Base-by-base conservation (phyloP, 2,329 filamentous ascomycete genomes). In the Ilyonectria mors-panacis region DNA sequence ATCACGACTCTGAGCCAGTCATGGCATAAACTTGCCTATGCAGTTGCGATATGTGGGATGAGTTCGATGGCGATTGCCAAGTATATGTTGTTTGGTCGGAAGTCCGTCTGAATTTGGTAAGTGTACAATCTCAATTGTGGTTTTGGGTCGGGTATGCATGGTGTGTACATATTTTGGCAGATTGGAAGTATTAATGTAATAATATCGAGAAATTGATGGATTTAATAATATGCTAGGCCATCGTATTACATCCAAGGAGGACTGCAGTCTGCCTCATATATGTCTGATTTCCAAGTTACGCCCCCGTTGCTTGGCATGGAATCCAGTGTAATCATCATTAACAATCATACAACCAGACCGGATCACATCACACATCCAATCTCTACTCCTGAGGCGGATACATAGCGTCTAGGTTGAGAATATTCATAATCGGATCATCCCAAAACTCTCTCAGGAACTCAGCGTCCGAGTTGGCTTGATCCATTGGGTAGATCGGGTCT, bases 371-470 rank as follows among this genome's bases (percentile, higher is more conserved):
- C 58, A 59, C 56, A 4, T 39, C n/a, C 0, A 30, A 6, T 17
- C 45, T 23, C 4, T 66, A 63, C 2, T 72, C 55, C 1, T 57
- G 15, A 12, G 48, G 39, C 2, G 53, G 6, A 9, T 67, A 65
- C 0, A 50, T 26, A 0, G 63, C 37, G 10, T 73, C 70, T 3
- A 71, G 54, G 2, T 66, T 62, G 1, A 73, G 26, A 4, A 71
- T 37, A 5, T 56, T 71, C 47, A 70, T 70, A 9, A 68, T 63
- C 0, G 71, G 64, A 1, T 73, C 66, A 21, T n/a, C 63, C 71
- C 70, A 73, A 19, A 73, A 70, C 3, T 48, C 67, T 5, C 42
- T 60, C 2, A 66, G 12, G 19, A 73, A 50, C 8, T 67, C 70
- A 4, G 56, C 33, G 4, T 57, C 53, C 0, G 42, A 35, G 2